Conservation (phyloP, 495 filamentous ascomycete species). For the Bathelium albidoporum region DNA sequence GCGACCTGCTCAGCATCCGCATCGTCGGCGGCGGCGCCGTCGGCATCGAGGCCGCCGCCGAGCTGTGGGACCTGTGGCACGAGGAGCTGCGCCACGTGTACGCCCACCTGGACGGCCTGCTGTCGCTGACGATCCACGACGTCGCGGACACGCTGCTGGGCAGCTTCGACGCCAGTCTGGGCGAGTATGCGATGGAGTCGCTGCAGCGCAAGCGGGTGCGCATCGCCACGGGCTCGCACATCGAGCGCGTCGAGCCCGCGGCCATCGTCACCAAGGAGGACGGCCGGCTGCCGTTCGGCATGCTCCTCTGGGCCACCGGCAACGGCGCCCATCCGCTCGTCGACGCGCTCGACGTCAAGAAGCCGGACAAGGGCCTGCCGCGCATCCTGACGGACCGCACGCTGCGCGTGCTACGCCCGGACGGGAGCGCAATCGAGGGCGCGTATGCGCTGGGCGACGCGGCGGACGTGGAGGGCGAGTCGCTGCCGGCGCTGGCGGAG, state of each 20-base stretch:
- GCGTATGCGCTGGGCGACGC: constrained; percentile 27
- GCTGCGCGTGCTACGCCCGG: constrained; percentile 18
- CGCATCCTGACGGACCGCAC: constrained; percentile 26
- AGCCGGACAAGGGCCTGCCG: constrained; percentile 18
- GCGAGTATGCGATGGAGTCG: constrained; percentile 23
- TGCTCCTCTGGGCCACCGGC: constrained; percentile 31
- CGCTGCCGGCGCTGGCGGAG: constrained; percentile 26
- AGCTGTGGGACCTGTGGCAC: constrained; percentile 13
- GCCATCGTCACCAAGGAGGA: constrained; percentile 22
- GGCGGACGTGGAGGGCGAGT: constrained; percentile 22
- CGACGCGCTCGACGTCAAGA: constrained; percentile 20
- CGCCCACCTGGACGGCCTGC: constrained; percentile 20
- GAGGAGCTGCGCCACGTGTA: constrained; percentile 20
- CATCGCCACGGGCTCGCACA: constrained; percentile 22
- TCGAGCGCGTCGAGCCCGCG: constrained; percentile 22
- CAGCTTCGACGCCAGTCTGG: constrained; percentile 24
- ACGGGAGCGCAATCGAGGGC: constrained; percentile 7
- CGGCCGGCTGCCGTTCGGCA: constrained; percentile 21
- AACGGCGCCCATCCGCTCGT: constrained; percentile 22
- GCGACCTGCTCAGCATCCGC: constrained; percentile 11
- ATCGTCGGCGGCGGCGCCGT: constrained; percentile 15
- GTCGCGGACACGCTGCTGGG: constrained; percentile 24
- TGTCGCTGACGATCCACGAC: constrained; percentile 27
- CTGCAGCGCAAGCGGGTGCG: constrained; percentile 20
- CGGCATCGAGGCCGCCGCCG: constrained; percentile 12